Base-by-base conservation (phyloP, 2,329 filamentous ascomycete species). In the Dothideomycetes sp. region DNA sequence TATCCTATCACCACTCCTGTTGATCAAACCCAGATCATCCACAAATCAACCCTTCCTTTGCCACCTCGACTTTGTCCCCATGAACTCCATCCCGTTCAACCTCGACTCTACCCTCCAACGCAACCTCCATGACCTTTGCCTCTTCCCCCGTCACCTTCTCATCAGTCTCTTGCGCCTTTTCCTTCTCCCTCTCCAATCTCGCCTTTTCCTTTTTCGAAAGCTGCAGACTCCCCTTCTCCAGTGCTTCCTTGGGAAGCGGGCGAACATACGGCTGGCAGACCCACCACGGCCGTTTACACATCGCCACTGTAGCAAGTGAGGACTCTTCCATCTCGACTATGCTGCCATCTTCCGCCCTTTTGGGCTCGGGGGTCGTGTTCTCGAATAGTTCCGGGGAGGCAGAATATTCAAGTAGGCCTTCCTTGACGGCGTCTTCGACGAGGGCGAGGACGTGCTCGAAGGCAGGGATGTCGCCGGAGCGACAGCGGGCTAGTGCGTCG, bases 201-300 rank as follows among this genome's bases (percentile, higher is more conserved):
- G 54, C 55, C 54, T 59, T 62, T 44, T 65, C 61, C 52, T 87
- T 87, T 65, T 86, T 88, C 52, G 79, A 84, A 45, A 80, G 57
- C 42, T 70, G 74, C 58, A 94, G 70, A 2, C 83, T 80, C 0
- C 88, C 88, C 57, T 85, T 87, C 46, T 81, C 79, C 47, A 91
- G 53, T 2, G 91, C 91, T 64, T 96, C 89, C 49, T 82, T 83
- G 0, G 91, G 91, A 52, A 95, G 59, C 31, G 87, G 88, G 41
- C 88, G 69, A 5, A 95, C 74, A 52, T 94, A 84, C 3, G 89
- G 81, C 64, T 96, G 88, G 38, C 79, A 86, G 3, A 94, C 72
- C 85, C 86, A 95, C 75, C 80, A 95, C 1, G 88, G 88, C 47
- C 86, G 66, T 57, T 79, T 81, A 54, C 86, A 94, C 44, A 75